Conservation (phyloP, 768 basidiomycete genomes). For the Lyophyllum decastes region DNA sequence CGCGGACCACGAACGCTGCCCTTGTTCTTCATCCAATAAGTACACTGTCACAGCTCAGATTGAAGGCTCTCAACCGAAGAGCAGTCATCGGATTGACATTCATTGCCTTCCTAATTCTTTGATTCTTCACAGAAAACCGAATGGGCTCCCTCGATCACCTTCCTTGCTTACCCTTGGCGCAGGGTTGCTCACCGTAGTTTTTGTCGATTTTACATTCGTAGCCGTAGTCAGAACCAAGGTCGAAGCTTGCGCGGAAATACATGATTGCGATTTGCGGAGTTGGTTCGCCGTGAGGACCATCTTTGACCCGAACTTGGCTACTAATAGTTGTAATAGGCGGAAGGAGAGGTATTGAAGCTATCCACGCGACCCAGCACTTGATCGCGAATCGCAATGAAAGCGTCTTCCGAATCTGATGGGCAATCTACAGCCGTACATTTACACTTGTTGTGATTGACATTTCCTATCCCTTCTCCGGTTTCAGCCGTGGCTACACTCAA, state of each 20-base stretch:
- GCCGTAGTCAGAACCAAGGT: slow-evolving; percentile 41
- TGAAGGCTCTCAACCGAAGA: not conserved
- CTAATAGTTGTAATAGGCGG: not conserved
- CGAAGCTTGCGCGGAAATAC: slow-evolving; percentile 36
- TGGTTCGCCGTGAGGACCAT: slow-evolving; percentile 4
- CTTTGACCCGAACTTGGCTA: not conserved
- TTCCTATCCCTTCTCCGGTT: not conserved
- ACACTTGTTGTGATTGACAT: not conserved
- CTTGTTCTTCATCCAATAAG: slow-evolving; percentile 60
- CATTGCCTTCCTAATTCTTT: slow-evolving; percentile 51
- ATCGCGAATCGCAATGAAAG: not conserved
- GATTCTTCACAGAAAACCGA: slow-evolving; percentile 39
- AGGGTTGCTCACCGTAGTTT: slow-evolving; percentile 42
- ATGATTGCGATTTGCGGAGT: slow-evolving; percentile 22
- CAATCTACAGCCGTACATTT: not conserved
- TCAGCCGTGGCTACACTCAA: not conserved
- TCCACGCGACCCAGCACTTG: not conserved
- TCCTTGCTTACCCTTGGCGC: slow-evolving; percentile 39
- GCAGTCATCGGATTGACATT: slow-evolving; percentile 53
- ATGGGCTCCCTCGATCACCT: slow-evolving; percentile 36
- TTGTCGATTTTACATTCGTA: slow-evolving; percentile 54
- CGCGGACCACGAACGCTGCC: slow-evolving; percentile 44
- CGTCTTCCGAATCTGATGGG: not conserved
- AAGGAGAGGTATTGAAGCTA: not conserved
- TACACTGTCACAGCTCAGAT: slow-evolving; percentile 18